Evolutionary conservation across 345 rosid species (phyloP).

Genomic region (Acer campestre): DNA sequence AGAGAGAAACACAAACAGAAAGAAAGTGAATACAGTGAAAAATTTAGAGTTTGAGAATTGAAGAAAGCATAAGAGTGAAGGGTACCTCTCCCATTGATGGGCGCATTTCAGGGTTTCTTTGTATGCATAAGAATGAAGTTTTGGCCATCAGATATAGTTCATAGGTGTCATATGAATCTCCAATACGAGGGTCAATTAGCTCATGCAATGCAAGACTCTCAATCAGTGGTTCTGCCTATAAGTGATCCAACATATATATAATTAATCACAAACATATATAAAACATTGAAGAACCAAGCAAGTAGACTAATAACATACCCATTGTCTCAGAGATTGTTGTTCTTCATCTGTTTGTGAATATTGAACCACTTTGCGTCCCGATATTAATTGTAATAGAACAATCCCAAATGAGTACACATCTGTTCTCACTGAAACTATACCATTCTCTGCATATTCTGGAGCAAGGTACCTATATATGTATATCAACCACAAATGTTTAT

Average conservation of each 20-base stretch:
- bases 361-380: conserved; percentile 48
- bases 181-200: conserved; percentile 46
- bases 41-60: no score
- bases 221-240: conserved; percentile 51
- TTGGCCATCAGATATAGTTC: conserved; percentile 51
- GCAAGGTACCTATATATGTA: conserved; percentile 48
- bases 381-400: conserved; percentile 53
- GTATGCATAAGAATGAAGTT: conserved; percentile 42
- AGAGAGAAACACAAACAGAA: neutral
- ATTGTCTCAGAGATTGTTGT: conserved; percentile 49
- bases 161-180: conserved; percentile 42
- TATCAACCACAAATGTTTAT: no score
- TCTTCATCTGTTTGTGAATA: conserved; percentile 23
- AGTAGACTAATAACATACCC: conserved; percentile 36
- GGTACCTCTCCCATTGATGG: conserved; percentile 63
- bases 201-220: conserved; percentile 49
- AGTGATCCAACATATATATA: neutral
- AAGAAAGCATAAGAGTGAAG: neutral
- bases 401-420: conserved; percentile 69
- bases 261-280: no score
- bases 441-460: conserved; percentile 67
- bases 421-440: conserved; percentile 57
- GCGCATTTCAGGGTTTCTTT: conserved; percentile 52
- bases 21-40: no score
- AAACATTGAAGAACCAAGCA: no score